Percentiles rank a stretch among this genome's conserved stretches.
Conservation (phyloP, 2,329 filamentous ascomycete genomes). For the Aspergillus tubingensis region DNA sequence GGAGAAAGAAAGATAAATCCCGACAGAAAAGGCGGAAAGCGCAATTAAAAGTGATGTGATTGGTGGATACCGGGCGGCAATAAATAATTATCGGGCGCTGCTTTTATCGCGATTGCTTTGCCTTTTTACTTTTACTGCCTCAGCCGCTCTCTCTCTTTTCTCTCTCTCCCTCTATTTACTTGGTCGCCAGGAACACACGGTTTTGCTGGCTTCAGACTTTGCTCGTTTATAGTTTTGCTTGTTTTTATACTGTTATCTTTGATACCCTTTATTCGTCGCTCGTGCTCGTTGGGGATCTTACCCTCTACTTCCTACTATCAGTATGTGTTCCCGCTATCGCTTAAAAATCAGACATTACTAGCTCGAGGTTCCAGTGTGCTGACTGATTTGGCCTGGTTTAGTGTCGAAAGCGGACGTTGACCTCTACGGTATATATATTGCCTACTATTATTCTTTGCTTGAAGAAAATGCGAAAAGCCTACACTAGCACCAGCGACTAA, state of each 20-base stretch:
- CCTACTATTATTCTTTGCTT: not conserved
- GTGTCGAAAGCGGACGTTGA: constrained; percentile 51
- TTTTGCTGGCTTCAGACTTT: not conserved
- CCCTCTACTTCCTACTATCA: constrained; percentile 6
- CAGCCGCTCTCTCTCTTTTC: not conserved
- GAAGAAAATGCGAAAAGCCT: not conserved
- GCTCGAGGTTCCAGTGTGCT: constrained; percentile 12
- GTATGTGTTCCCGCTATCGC: constrained; percentile 16
- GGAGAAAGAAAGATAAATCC: constrained; percentile 3
- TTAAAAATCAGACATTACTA: not conserved
- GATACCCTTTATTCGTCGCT: not conserved
- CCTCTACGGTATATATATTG: constrained; percentile 58
- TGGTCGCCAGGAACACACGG: not conserved
- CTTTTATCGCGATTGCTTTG: constrained; percentile 1
- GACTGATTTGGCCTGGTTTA: constrained; percentile 22
- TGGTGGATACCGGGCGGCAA: not conserved
- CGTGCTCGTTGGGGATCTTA: not conserved
- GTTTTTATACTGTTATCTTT: not conserved
- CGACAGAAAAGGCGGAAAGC: constrained; percentile 9
- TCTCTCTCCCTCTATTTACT: not conserved
- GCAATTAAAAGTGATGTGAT: not conserved
- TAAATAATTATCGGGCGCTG: constrained; percentile 5
- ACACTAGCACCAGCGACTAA: constrained; percentile 8
- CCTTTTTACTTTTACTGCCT: not conserved
- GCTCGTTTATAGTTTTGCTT: not conserved